Percentiles rank a stretch among this genome's conserved stretches.
phyloP scores from a whole-genome alignment of 2,329 filamentous ascomycete species.

The Colletotrichum neosansevieriae region DNA sequence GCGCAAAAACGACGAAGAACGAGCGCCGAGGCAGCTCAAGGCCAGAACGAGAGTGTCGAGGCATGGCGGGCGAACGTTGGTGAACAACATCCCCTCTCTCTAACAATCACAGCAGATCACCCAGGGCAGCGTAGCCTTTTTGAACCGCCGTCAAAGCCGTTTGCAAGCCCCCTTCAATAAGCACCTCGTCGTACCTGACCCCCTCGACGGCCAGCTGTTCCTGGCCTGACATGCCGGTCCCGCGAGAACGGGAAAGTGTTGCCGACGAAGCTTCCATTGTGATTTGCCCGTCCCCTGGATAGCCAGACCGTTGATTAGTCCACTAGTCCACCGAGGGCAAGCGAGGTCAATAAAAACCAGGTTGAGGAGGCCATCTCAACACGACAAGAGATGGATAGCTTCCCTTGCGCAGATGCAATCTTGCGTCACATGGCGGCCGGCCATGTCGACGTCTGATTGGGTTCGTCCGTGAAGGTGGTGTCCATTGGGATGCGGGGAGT shows the following conservation, averaged over 20 bases:
- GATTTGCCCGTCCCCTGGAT: conserved; percentile 24
- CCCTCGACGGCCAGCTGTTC: conserved; percentile 15
- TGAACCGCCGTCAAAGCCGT: neutral
- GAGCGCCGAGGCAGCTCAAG: conserved; percentile 32
- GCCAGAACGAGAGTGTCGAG: conserved; percentile 23
- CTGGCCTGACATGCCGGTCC: conserved; percentile 16
- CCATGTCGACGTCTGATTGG: conserved; percentile 33
- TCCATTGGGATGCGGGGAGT: conserved; percentile 38
- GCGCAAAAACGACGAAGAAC: conserved; percentile 34
- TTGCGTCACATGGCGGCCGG: conserved; percentile 39
- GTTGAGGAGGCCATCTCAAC: conserved; percentile 11
- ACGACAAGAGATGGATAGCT: conserved; percentile 3
- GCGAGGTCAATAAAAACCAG: conserved; percentile 19
- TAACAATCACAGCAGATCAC: neutral
- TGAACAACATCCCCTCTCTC: neutral
- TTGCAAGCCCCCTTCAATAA: neutral
- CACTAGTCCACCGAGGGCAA: conserved; percentile 7
- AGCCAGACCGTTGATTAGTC: conserved; percentile 4
- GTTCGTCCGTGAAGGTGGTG: conserved; percentile 15
- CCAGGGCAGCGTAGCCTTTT: conserved; percentile 7
- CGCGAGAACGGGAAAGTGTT: conserved; percentile 26
- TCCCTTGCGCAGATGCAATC: conserved; percentile 29
- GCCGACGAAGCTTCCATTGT: conserved; percentile 14
- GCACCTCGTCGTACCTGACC: neutral
- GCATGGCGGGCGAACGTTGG: conserved; percentile 16